Conservation (phyloP, 768 basidiomycete genomes). For the Russula sp. region DNA sequence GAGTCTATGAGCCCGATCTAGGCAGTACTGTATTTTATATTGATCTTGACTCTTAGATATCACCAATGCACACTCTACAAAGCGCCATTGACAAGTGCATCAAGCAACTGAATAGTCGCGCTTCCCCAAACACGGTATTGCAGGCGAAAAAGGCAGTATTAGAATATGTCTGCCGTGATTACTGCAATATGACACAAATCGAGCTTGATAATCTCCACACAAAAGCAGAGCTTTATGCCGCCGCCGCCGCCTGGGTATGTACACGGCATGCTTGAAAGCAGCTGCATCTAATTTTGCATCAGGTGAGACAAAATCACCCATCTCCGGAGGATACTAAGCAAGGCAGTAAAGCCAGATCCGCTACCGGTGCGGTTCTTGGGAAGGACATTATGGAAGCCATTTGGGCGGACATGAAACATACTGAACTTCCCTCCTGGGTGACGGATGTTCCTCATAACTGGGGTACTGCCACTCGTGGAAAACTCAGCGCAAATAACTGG, state of each 20-base stretch:
- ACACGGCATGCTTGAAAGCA: no score
- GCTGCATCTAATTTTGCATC: background rate
- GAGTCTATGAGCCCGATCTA: no score
- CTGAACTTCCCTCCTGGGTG: slow-evolving; percentile 30
- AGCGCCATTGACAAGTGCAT: background rate
- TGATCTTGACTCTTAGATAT: background rate
- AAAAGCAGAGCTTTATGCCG: background rate
- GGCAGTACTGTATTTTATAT: no score
- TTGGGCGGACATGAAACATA: slow-evolving; percentile 29
- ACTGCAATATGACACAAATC: background rate
- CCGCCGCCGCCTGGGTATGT: background rate
- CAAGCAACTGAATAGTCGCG: background rate
- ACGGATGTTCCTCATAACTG: slow-evolving; percentile 28
- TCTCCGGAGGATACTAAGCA: background rate
- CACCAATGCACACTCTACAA: background rate
- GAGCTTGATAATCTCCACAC: background rate
- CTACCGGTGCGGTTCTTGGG: slow-evolving; percentile 24
- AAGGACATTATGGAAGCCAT: slow-evolving; percentile 27
- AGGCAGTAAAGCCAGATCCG: background rate
- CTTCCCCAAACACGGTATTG: background rate
- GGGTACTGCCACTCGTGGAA: slow-evolving; percentile 28
- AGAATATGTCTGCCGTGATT: background rate
- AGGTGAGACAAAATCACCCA: background rate
- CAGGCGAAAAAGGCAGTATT: background rate
- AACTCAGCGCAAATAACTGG: slow-evolving; percentile 34